Conservation (phyloP, 768 basidiomycete genomes). For the Kwoniella sp. region DNA sequence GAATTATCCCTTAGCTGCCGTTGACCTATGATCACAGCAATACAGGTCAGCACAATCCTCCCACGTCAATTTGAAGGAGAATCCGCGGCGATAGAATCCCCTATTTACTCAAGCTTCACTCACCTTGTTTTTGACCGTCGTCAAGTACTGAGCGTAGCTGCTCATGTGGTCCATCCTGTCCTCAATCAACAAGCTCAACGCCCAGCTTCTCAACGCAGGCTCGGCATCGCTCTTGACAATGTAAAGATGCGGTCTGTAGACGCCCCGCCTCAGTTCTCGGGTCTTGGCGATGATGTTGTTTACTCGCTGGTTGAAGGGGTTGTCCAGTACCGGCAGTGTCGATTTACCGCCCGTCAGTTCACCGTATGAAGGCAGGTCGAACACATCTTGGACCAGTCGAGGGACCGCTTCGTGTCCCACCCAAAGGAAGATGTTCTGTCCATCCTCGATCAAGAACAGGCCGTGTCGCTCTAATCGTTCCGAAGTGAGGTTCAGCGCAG, state of each 20-base stretch:
- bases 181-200: constrained; percentile 88
- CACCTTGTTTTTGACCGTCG: constrained; percentile 87
- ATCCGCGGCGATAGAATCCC: too few species aligned
- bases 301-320: constrained; percentile 91
- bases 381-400: constrained; percentile 89
- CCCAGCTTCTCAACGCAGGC: constrained; percentile 91
- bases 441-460: constrained; percentile 94
- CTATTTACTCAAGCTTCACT: constrained; percentile 20
- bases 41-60: background rate
- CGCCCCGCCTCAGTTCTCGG: constrained; percentile 87
- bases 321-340: constrained; percentile 86
- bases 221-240: constrained; percentile 98
- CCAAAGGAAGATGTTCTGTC: constrained; percentile 97
- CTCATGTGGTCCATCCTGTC: constrained; percentile 92
- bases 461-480: constrained; percentile 94
- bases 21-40: constrained; percentile 13
- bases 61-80: too few species aligned
- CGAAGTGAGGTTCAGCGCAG: constrained; percentile 85
- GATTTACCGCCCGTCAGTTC: constrained; percentile 91
- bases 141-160: constrained; percentile 93
- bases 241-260: constrained; percentile 91
- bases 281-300: constrained; percentile 93
- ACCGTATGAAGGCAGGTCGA: constrained; percentile 84
- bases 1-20: background rate
- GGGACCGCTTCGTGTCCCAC: constrained; percentile 98